Conservation (phyloP, 768 basidiomycete species). For the Phlegmacium glaucopus region DNA sequence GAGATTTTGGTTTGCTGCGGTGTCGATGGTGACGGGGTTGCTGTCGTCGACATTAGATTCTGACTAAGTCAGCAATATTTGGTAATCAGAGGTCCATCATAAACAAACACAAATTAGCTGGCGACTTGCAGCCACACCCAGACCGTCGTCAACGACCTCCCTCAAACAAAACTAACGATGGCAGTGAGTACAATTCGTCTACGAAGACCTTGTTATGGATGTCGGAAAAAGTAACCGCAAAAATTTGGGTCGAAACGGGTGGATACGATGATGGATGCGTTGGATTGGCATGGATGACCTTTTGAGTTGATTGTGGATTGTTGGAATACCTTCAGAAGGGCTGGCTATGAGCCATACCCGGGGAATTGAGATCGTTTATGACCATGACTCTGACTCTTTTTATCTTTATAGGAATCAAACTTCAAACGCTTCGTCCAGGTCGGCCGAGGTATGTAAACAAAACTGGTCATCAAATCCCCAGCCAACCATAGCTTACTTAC, state of each 20-base stretch:
- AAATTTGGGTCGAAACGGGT: conserved; percentile 20
- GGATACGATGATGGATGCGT: conserved; percentile 15
- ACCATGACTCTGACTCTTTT: conserved; percentile 3
- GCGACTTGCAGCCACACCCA: conserved; percentile 10
- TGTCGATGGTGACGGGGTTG: background rate
- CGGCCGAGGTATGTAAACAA: conserved; percentile 71
- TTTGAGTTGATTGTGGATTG: background rate
- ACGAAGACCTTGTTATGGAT: conserved; percentile 11
- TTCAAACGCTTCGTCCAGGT: conserved; percentile 99
- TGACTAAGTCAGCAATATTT: no score
- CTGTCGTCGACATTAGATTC: background rate
- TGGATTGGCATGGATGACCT: conserved; percentile 13
- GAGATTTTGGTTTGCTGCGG: conserved; percentile 11
- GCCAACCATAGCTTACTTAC: background rate
- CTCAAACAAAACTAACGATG: conserved; percentile 31
- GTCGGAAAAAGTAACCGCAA: no score
- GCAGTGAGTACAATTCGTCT: conserved; percentile 21
- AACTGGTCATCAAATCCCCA: background rate
- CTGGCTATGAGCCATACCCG: background rate
- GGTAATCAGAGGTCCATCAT: background rate
- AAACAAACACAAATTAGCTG: background rate
- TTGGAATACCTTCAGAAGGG: conserved; percentile 3
- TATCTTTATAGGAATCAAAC: conserved; percentile 60
- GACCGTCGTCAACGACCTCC: conserved; percentile 19
- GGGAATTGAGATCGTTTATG: conserved; percentile 5